Percentiles rank a stretch among this genome's conserved stretches.
Evolutionary conservation across 2,329 filamentous ascomycete species (phyloP).

Genomic region (Hymenoscyphus fraxineus): DNA sequence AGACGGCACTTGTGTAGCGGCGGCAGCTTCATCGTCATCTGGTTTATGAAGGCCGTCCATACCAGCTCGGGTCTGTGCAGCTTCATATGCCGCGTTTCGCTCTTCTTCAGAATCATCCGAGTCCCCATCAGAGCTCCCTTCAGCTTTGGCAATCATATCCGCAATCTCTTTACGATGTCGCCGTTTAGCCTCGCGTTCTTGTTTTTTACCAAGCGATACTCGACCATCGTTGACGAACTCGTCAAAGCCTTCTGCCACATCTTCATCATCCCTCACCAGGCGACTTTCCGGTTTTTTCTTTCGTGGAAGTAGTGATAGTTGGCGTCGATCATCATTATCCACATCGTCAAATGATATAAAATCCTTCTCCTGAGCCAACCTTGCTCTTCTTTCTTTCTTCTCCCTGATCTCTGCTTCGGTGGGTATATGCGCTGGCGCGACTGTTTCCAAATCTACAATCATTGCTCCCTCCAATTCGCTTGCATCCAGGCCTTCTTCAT

Average conservation of each 20-base stretch:
- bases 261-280: conserved; percentile 81
- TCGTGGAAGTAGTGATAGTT: conserved; percentile 41
- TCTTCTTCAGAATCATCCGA: conserved; percentile 68
- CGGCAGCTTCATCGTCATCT: conserved; percentile 38
- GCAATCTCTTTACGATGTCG: conserved; percentile 74
- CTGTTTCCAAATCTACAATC: conserved; percentile 51
- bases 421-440: conserved; percentile 54
- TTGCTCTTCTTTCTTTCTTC: conserved; percentile 84
- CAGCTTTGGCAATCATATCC: conserved; percentile 75
- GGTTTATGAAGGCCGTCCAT: conserved; percentile 65
- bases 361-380: conserved; percentile 69
- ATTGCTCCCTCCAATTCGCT: conserved; percentile 61
- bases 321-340: conserved; percentile 39
- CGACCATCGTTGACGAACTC: conserved; percentile 83
- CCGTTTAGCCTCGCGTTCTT: conserved; percentile 66
- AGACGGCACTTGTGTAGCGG: conserved; percentile 37
- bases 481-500: conserved; percentile 54
- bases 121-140: conserved; percentile 59
- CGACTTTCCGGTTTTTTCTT: conserved; percentile 68
- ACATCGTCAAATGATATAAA: conserved; percentile 62
- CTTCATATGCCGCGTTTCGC: conserved; percentile 78
- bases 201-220: conserved; percentile 72
- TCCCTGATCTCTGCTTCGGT: conserved; percentile 83
- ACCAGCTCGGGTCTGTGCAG: conserved; percentile 80
- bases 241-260: conserved; percentile 90